Base-by-base conservation (phyloP, 2,329 filamentous ascomycete species). In the Cercospora sojina region DNA sequence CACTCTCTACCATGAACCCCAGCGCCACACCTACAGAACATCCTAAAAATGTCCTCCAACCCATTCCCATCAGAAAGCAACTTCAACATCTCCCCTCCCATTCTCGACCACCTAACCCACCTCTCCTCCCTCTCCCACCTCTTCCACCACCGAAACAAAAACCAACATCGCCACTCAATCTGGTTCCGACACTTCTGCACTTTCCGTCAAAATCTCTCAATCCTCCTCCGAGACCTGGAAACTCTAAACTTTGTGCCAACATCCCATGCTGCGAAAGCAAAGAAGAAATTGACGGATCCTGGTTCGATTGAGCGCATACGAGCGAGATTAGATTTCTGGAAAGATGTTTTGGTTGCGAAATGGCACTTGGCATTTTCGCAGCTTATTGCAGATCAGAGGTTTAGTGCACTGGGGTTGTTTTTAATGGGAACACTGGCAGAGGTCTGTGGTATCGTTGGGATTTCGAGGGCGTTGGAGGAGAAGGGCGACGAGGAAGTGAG, bases 71-170 rank as follows among this genome's bases (percentile, higher is more conserved):
- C 61, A 29, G 43, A 64, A 32, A 29, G 9, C 10, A 6, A 49
- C 10, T 59, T 68, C 60, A 18, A 57, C 49, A 62, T 69, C n/a
- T 47, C 61, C 18, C 20, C 27, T 18, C 20, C 53, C n/a, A 41
- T 53, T 16, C 58, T 60, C 9, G 1, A 41, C 6, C 27, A 63
- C 3, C 66, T 71, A 8, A 12, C 59, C 13, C 69, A 68, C n/a
- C 75, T 83, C 74, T 65, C 80, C 74, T 72, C 85, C 59, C 80
- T 93, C 56, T 86, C 97, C 53, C 84, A 90, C 74, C 85, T 91
- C 71, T 86, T 96, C 73, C 87, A 89, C 78, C 88, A 92, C 77
- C 91, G 93, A 74, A 95, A 97, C 82, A 90, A 89, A 76, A 98
- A 97, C 81, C 94, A 98, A 80, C 94, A 98, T 79, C 88, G 88